These are phyloP conservation scores for Daldinia vernicosa DNA, from an alignment of 495 filamentous ascomycete genomes.

Conservation along the genomic window DNA sequence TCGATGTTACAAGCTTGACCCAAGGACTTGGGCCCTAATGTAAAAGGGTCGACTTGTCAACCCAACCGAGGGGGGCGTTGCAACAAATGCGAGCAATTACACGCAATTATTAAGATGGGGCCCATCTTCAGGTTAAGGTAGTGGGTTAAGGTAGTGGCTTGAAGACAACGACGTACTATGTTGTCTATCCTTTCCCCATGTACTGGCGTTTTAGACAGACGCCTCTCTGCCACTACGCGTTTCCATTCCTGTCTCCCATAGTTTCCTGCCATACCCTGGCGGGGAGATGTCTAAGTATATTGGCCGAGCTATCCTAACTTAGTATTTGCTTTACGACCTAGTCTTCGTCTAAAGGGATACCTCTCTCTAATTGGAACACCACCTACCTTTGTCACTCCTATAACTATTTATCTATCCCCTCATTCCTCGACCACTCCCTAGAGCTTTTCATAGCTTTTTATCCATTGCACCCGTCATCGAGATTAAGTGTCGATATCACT, in stretches of 20 bases:
- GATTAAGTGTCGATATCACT: slow-evolving; percentile 10
- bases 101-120: slow-evolving; percentile 36
- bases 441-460: slow-evolving; percentile 26
- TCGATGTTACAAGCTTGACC: slow-evolving; percentile 33
- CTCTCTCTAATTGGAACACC: slow-evolving; percentile 30
- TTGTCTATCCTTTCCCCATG: slow-evolving; percentile 40
- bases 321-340: slow-evolving; percentile 34
- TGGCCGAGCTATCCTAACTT: slow-evolving; percentile 42
- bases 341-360: slow-evolving; percentile 34
- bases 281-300: slow-evolving; percentile 45
- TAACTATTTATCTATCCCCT: slow-evolving; percentile 44
- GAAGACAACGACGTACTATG: slow-evolving; percentile 34
- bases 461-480: slow-evolving; percentile 30
- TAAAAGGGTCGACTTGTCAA: slow-evolving; percentile 39
- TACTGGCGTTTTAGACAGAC: slow-evolving; percentile 38
- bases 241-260: slow-evolving; percentile 40
- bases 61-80: slow-evolving; percentile 33
- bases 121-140: slow-evolving; percentile 37
- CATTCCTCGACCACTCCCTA: slow-evolving; percentile 37
- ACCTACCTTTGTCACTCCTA: slow-evolving; percentile 36
- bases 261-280: slow-evolving; percentile 44
- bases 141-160: slow-evolving; percentile 47
- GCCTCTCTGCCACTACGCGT: slow-evolving; percentile 39
- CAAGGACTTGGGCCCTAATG: slow-evolving; percentile 36
- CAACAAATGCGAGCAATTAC: slow-evolving; percentile 39